Percentiles rank a stretch among this genome's conserved stretches.
These are phyloP conservation scores for Wickerhamomyces hampshirensis DNA, from an alignment of 805 yeast genomes.

Conservation along the genomic window DNA sequence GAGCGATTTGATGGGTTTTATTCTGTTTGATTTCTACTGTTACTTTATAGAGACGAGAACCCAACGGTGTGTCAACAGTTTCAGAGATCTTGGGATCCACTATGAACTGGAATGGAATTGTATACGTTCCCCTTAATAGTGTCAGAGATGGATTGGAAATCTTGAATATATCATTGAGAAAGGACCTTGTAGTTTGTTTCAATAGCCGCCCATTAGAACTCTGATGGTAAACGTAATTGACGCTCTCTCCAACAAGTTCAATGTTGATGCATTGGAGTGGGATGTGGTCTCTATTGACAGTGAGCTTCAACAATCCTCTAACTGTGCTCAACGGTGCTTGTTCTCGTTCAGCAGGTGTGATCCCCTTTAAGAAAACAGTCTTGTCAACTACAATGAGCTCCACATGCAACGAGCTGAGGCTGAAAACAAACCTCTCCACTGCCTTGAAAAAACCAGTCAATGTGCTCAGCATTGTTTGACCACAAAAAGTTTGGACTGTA, in stretches of 20 bases:
- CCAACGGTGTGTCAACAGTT: conserved; percentile 7
- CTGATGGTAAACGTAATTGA: conserved; percentile 6
- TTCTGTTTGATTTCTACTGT: conserved; percentile 6
- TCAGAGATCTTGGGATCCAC: conserved; percentile 19
- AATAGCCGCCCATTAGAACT: conserved; percentile 3
- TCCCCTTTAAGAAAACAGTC: conserved; percentile 16
- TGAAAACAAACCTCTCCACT: not conserved
- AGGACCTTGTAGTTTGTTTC: not conserved
- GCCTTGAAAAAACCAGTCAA: not conserved
- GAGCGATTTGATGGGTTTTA: not conserved
- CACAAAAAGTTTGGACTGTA: not conserved
- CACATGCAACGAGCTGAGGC: conserved; percentile 4
- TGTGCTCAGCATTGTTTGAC: not conserved
- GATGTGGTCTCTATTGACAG: conserved; percentile 5
- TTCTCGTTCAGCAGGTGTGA: conserved; percentile 15
- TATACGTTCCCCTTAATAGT: conserved; percentile 16
- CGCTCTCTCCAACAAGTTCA: conserved; percentile 13
- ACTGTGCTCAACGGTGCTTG: conserved; percentile 6
- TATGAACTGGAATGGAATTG: conserved; percentile 21
- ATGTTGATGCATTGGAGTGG: conserved; percentile 12
- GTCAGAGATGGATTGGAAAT: conserved; percentile 3
- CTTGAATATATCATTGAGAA: conserved; percentile 13
- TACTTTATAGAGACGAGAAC: conserved; percentile 14
- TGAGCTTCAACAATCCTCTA: conserved; percentile 12
- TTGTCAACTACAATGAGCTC: conserved; percentile 10